phyloP scores from a whole-genome alignment of 2,329 filamentous ascomycete genomes.

The Trichoderma pleuroti region DNA sequence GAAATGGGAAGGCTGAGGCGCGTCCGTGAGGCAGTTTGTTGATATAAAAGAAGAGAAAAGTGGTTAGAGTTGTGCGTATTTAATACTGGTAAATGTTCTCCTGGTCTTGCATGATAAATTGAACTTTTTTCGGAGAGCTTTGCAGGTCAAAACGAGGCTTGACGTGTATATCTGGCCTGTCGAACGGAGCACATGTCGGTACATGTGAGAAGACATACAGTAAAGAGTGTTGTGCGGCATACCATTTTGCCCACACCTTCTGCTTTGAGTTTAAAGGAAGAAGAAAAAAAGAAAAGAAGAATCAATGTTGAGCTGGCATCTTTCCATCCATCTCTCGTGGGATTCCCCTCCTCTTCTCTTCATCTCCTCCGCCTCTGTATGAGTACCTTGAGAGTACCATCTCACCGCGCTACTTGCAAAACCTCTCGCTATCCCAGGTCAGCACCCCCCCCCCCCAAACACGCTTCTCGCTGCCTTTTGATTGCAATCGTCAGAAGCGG shows the following conservation, averaged over 20 bases:
- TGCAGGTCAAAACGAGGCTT: not conserved
- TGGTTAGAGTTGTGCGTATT: not conserved
- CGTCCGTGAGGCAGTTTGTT: not conserved
- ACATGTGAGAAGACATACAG: not conserved
- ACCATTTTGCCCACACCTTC: not conserved
- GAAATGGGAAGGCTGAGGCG: not conserved
- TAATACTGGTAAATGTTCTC: not conserved
- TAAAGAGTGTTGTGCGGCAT: not conserved
- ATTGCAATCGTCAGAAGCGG: conserved; percentile 19
- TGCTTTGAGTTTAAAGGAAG: not conserved
- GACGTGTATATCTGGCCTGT: not conserved
- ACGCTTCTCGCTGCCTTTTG: conserved; percentile 1
- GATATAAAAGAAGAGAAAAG: not conserved
- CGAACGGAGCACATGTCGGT: not conserved
- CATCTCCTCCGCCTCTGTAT: not conserved
- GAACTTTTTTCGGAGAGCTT: not conserved
- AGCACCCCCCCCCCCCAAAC: not conserved
- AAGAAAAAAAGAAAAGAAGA: not conserved
- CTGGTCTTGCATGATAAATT: not conserved
- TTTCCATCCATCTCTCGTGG: not conserved
- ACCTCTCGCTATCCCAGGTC: not conserved
- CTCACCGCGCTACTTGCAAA: not conserved
- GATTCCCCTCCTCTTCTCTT: not conserved
- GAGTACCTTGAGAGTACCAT: not conserved
- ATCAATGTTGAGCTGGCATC: no score